A percentile compares a stretch with the other conserved stretches of the same genome.
Evolutionary conservation across 192 early-diverging fungal genomes (phyloP).

Genomic region (Dispira simplex): DNA sequence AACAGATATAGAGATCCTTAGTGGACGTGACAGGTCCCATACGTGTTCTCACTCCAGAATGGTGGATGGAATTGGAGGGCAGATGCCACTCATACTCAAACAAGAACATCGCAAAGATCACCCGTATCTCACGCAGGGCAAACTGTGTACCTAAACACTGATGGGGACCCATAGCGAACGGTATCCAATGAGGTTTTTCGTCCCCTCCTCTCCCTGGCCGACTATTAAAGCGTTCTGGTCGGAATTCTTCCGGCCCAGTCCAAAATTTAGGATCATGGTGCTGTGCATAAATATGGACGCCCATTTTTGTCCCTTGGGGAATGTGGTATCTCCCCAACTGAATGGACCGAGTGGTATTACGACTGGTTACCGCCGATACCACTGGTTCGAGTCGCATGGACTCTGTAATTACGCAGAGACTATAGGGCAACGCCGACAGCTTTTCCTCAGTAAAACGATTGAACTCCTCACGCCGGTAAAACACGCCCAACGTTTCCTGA

Average conservation of each 20-base stretch:
- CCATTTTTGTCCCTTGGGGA: neutral
- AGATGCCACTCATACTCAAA: conserved; percentile 4
- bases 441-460: neutral
- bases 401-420: neutral
- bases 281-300: neutral
- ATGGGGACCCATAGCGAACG: neutral
- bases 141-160: conserved; percentile 3
- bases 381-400: neutral
- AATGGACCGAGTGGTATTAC: neutral
- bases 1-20: neutral
- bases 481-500: neutral
- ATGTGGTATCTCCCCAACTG: neutral
- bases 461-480: neutral
- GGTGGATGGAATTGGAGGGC: conserved; percentile 1
- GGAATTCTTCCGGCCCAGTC: neutral
- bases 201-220: neutral
- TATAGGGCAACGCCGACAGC: neutral
- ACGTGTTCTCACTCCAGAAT: neutral
- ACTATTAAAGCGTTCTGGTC: neutral
- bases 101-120: neutral
- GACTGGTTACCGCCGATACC: neutral
- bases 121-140: neutral
- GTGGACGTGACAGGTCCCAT: neutral
- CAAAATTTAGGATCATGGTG: neutral
- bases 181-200: neutral